Conservation (phyloP, 2,329 filamentous ascomycete species). For the Penicillium paneum region DNA sequence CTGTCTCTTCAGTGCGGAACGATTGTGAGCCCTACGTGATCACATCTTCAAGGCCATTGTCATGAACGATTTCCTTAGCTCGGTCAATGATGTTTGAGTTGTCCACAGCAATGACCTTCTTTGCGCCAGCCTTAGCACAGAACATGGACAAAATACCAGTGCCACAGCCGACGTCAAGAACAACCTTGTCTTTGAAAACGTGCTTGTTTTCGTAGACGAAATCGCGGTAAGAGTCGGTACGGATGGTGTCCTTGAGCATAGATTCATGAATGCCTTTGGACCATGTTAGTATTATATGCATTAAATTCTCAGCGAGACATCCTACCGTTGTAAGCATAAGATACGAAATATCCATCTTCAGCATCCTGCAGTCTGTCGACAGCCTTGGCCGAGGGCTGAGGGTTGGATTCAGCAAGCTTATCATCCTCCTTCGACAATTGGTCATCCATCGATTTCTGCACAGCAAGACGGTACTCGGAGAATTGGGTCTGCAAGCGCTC, state of each 20-base stretch:
- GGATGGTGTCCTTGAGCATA: slow-evolving; percentile 87
- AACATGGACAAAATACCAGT: slow-evolving; percentile 89
- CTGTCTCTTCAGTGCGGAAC: neutral
- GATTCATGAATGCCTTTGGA: slow-evolving; percentile 82
- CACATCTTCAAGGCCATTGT: slow-evolving; percentile 68
- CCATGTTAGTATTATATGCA: slow-evolving; percentile 6
- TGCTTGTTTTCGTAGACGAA: slow-evolving; percentile 92
- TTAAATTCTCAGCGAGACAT: neutral
- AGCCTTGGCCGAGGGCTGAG: slow-evolving; percentile 23
- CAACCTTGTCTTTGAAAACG: slow-evolving; percentile 78
- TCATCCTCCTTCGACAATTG: slow-evolving; percentile 60
- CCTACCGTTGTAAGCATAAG: slow-evolving; percentile 66
- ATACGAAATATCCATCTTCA: slow-evolving; percentile 62
- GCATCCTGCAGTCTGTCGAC: slow-evolving; percentile 47
- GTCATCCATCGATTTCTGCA: slow-evolving; percentile 64
- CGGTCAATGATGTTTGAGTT: slow-evolving; percentile 87
- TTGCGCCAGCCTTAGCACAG: slow-evolving; percentile 83
- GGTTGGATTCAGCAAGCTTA: slow-evolving; percentile 28
- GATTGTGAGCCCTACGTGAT: slow-evolving; percentile 57
- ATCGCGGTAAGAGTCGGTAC: slow-evolving; percentile 88
- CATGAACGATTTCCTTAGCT: slow-evolving; percentile 77
- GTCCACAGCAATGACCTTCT: slow-evolving; percentile 84
- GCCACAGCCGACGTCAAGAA: slow-evolving; percentile 88
- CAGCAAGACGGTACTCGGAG: slow-evolving; percentile 61
- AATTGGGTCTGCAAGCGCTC: slow-evolving; percentile 60